Evolutionary conservation across 192 early-diverging fungal species (phyloP).

Genomic region (Entomortierella parvispora): DNA sequence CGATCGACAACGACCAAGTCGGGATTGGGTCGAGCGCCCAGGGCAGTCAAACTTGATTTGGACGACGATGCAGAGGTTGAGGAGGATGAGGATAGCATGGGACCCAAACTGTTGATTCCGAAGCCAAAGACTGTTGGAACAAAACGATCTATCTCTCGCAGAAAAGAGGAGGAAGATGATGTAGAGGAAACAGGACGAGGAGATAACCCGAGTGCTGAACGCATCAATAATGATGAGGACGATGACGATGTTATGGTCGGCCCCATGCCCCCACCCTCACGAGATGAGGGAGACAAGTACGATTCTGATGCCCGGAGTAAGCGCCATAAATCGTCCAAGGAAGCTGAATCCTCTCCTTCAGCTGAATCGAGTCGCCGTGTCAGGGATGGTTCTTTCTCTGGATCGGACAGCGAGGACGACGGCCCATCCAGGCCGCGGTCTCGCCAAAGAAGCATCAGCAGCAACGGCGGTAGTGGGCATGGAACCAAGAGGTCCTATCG

Average conservation of each 20-base stretch:
- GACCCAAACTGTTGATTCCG: slow-evolving; percentile 4
- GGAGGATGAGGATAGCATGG: slow-evolving; percentile 2
- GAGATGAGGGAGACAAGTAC: neutral
- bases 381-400: too few species aligned
- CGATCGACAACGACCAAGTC: neutral
- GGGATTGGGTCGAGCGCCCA: neutral
- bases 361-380: too few species aligned
- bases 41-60: neutral
- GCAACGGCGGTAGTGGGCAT: too few species aligned
- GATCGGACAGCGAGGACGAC: too few species aligned
- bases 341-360: too few species aligned
- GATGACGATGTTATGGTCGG: slow-evolving; percentile 3
- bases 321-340: too few species aligned
- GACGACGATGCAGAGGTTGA: neutral
- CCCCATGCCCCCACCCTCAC: neutral
- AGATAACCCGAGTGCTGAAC: neutral
- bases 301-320: too few species aligned
- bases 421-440: too few species aligned
- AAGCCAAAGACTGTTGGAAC: neutral
- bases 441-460: too few species aligned
- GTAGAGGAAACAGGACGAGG: too few species aligned
- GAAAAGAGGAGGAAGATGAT: neutral
- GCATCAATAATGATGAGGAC: neutral
- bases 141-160: neutral
- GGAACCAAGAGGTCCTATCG: too few species aligned